These are phyloP conservation scores for Ustilaginoidea virens DNA, from an alignment of 2,329 filamentous ascomycete species.

Conservation along the genomic window DNA sequence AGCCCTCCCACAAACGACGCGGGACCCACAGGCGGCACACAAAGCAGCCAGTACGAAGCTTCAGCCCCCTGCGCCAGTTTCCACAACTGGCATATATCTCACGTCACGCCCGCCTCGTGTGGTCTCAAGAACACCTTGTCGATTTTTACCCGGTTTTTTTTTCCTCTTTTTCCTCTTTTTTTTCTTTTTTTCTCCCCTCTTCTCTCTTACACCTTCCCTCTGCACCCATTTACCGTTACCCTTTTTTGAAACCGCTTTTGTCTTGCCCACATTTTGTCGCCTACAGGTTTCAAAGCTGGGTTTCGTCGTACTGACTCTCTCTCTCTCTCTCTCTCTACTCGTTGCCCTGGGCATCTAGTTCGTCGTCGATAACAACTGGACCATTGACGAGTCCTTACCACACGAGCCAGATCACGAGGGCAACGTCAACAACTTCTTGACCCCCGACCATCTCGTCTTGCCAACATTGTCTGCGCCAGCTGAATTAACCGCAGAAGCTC, in stretches of 20 bases:
- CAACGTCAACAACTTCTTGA: slow-evolving; percentile 88
- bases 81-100: slow-evolving; percentile 13
- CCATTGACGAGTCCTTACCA: slow-evolving; percentile 63
- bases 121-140: slow-evolving; percentile 2
- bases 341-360: no score
- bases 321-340: slow-evolving; percentile 3
- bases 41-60: slow-evolving; percentile 1
- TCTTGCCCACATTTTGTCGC: no score
- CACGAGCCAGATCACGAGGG: slow-evolving; percentile 70
- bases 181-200: slow-evolving; percentile 2
- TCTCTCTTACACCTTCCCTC: no score
- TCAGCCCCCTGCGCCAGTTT: slow-evolving; percentile 4
- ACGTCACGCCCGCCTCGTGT: slow-evolving; percentile 7
- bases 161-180: slow-evolving; percentile 1
- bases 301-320: slow-evolving; percentile 6
- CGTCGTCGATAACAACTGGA: slow-evolving; percentile 87
- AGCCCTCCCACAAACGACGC: slow-evolving; percentile 3
- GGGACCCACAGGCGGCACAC: slow-evolving; percentile 3
- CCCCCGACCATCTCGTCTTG: slow-evolving; percentile 50
- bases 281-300: no score
- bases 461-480: slow-evolving; percentile 9
- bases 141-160: slow-evolving; percentile 3
- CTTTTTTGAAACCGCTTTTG: no score
- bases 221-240: no score
- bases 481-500: slow-evolving; percentile 19